Evolutionary conservation across 2,329 filamentous ascomycete genomes (phyloP).

Genomic region (Colletotrichum eleusines): DNA sequence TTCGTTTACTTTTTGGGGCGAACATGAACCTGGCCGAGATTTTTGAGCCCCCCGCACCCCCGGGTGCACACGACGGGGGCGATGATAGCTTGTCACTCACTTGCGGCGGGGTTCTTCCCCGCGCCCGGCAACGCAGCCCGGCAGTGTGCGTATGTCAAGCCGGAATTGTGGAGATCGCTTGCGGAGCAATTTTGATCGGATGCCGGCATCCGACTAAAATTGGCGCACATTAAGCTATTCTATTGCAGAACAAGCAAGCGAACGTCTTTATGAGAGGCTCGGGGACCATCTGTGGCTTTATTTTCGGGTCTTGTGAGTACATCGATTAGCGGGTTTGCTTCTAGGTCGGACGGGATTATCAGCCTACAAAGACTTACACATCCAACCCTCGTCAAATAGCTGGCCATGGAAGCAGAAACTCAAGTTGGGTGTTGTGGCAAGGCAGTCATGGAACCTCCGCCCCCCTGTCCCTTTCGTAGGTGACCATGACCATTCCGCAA

Average conservation of each 20-base stretch:
- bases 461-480: too few relatives aligned
- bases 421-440: too few relatives aligned
- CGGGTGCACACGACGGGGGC: too few relatives aligned
- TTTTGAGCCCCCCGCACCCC: too few relatives aligned
- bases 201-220: neutral
- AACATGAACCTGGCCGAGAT: too few relatives aligned
- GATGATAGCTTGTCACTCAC: too few relatives aligned
- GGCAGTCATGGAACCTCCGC: too few relatives aligned
- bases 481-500: too few relatives aligned
- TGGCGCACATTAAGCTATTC: neutral
- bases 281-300: too few relatives aligned
- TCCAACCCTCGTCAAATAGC: neutral
- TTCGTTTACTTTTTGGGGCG: neutral
- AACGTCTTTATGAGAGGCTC: neutral
- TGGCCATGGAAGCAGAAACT: neutral
- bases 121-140: constrained; percentile 1
- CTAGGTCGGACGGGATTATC: neutral
- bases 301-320: neutral
- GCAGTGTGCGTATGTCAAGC: neutral
- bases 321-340: neutral
- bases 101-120: neutral
- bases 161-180: neutral
- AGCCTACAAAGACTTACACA: neutral
- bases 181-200: neutral
- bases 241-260: neutral